These are phyloP conservation scores for Calocybe gangraenosa DNA, from an alignment of 768 basidiomycete species.

Conservation along the genomic window DNA sequence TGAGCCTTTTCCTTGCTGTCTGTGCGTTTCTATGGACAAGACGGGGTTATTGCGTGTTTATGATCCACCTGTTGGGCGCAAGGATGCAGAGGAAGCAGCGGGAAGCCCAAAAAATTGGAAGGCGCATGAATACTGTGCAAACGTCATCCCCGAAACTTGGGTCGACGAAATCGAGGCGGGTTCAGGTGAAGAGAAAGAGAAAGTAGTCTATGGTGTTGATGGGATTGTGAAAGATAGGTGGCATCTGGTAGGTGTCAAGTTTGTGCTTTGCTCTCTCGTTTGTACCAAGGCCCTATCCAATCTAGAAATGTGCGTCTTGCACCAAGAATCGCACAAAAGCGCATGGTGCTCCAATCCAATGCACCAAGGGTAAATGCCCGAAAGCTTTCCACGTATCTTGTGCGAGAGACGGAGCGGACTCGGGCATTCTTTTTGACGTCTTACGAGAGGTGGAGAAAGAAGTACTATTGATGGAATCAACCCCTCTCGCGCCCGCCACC, in stretches of 20 bases:
- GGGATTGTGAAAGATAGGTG: conserved; percentile 89
- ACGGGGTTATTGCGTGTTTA: conserved; percentile 63
- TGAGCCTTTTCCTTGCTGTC: conserved; percentile 61
- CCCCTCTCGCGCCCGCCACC: conserved; percentile 15
- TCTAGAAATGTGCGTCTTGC: conserved; percentile 88
- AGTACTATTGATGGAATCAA: conserved; percentile 57
- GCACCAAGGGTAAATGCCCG: conserved; percentile 90
- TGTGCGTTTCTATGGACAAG: conserved; percentile 52
- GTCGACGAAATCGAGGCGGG: conserved; percentile 61
- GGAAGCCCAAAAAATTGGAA: conserved; percentile 52
- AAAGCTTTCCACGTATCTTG: conserved; percentile 94
- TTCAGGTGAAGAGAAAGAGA: conserved; percentile 37
- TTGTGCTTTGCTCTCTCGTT: background rate
- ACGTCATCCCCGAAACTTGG: conserved; percentile 88
- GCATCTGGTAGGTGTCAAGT: conserved; percentile 65
- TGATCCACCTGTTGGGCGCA: conserved; percentile 57
- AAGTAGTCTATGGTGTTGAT: conserved; percentile 78
- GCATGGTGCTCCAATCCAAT: conserved; percentile 86
- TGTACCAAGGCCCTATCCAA: background rate
- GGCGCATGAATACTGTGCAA: conserved; percentile 81
- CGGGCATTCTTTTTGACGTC: conserved; percentile 56
- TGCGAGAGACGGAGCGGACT: conserved; percentile 54
- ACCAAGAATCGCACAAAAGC: conserved; percentile 58
- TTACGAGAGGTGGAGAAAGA: conserved; percentile 78
- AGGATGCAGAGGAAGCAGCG: conserved; percentile 46